Evolutionary conservation across 805 yeast genomes (phyloP), one percentile per base, ranked within the genome.

Genomic region (Candida insectalens): DNA sequence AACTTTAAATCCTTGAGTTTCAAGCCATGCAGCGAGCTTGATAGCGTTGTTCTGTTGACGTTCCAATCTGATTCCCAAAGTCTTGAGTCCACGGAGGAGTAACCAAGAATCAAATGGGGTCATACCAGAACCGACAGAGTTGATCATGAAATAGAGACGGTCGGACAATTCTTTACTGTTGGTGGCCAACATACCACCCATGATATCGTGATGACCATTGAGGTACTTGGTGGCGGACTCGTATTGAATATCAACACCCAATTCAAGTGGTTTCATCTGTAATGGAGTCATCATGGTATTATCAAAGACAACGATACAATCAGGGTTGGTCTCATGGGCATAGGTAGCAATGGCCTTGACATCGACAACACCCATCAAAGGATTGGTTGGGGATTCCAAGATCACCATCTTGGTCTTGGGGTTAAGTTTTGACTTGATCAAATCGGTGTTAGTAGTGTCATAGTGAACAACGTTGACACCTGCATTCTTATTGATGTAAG

Each of bases 211-310:
- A 55, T 88, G 97, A 6, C 96, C 96, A 49, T 87, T 82, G 45
- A 88, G 65, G 52, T 83, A 88, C 59, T 88, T 88, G 28, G 97
- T 88, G 12, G 94, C 96, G 9, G 89, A 77, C 55, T 88, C 97
- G 55, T 88, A 89, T 37, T 83, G 95, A 37, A 88, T 83, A 53
- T 88, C 96, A 25, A 77, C 89, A 6, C 92, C 94, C 44, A 82
- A 70, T 45, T 83, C 84, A 43, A 88, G 65, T 4, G 97, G 96
- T 17, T 79, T 69, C 77, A 83, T 77, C 49, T 79, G 67, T 40
- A 88, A 58, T 9, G 96, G 96, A 19, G 95, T 78, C 94, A 88
- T 81, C 97, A 88, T 88, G 38, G 96, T 89, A 65, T 89, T 88
- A 60, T 88, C 96, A 41, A 88, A 88, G 10, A 84, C 94, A 27